Conservation (phyloP, 2,329 filamentous ascomycete species). For the Coniochaeta hoffmannii region DNA sequence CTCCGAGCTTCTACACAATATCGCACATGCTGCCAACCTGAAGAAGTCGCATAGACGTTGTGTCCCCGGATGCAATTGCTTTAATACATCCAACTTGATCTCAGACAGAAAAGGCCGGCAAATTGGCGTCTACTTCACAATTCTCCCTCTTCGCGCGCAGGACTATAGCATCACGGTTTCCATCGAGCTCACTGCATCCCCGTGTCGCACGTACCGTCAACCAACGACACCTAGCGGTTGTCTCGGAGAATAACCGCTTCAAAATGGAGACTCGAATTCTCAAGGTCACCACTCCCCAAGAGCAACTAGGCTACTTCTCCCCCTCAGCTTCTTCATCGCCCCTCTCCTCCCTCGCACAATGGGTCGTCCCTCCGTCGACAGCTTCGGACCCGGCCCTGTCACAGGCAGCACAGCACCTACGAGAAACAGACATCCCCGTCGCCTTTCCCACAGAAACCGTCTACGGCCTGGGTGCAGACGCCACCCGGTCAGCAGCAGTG, state of each 20-base stretch:
- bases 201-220: not conserved
- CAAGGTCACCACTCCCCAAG: slow-evolving; percentile 8
- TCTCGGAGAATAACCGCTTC: not conserved
- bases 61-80: too few relatives aligned
- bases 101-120: not conserved
- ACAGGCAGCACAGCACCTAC: slow-evolving; percentile 58
- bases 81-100: not conserved
- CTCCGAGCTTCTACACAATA: too few relatives aligned
- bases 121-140: not conserved
- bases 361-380: slow-evolving; percentile 26
- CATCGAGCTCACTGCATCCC: not conserved
- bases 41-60: too few relatives aligned
- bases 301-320: slow-evolving; percentile 12
- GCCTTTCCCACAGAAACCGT: slow-evolving; percentile 98
- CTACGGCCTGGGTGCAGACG: slow-evolving; percentile 94
- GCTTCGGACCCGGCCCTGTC: not conserved
- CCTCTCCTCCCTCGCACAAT: slow-evolving; percentile 26
- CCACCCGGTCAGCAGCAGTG: slow-evolving; percentile 75
- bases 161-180: not conserved
- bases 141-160: not conserved
- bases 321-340: not conserved
- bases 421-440: slow-evolving; percentile 64
- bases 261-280: slow-evolving; percentile 15
- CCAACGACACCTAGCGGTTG: not conserved
- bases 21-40: too few relatives aligned